Conservation (phyloP, 2,329 filamentous ascomycete species). For the Polytolypa hystricis region DNA sequence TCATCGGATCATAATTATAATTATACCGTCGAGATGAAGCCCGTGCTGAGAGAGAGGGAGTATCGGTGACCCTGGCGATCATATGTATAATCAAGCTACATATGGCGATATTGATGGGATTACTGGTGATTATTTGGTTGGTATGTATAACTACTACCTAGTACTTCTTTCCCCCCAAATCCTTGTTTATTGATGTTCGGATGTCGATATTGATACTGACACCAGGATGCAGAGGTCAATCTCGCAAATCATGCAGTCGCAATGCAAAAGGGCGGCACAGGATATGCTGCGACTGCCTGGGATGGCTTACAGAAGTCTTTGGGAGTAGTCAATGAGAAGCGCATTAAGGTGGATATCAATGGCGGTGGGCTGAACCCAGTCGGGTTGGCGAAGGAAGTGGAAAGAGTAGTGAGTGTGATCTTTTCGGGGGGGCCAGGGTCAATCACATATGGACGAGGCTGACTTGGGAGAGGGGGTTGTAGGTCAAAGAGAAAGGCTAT, state of each 20-base stretch:
- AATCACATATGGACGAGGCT: too few species aligned
- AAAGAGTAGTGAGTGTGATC: too few species aligned
- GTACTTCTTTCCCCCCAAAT: too few species aligned
- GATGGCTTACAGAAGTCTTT: slow-evolving; percentile 38
- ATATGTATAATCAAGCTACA: slow-evolving; percentile 27
- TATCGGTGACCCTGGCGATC: slow-evolving; percentile 23
- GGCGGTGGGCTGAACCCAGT: slow-evolving; percentile 46
- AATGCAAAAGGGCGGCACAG: background rate
- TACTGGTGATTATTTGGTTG: slow-evolving; percentile 45
- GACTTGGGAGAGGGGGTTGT: too few species aligned
- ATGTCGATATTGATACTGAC: too few species aligned
- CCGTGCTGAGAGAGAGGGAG: too few species aligned
- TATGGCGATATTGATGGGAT: slow-evolving; percentile 39
- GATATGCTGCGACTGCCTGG: background rate
- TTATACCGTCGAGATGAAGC: too few species aligned
- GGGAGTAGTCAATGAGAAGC: slow-evolving; percentile 35
- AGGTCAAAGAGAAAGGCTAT: background rate
- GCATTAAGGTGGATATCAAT: slow-evolving; percentile 47
- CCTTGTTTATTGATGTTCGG: too few species aligned
- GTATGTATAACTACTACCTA: too few species aligned
- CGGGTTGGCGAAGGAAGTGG: slow-evolving; percentile 38
- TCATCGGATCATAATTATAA: too few species aligned
- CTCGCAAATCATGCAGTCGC: background rate
- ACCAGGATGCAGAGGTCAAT: slow-evolving; percentile 27
- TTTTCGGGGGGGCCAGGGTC: too few species aligned